Percentiles rank a stretch among this genome's conserved stretches.
phyloP scores from a whole-genome alignment of 176 grass and related monocot genomes.

The Rhynchospora tenuis region DNA sequence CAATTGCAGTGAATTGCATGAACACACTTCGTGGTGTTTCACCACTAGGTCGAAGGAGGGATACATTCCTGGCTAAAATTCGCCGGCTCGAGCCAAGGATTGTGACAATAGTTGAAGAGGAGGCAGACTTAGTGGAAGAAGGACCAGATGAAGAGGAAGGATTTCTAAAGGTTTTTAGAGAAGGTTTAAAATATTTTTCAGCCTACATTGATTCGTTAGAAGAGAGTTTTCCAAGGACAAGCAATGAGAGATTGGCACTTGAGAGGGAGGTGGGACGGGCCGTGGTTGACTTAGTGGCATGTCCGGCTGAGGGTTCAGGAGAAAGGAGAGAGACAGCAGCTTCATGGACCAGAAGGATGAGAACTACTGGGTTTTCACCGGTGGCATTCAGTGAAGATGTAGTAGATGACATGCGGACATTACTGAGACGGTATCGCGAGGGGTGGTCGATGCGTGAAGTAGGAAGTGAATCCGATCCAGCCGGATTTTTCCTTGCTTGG shows the following conservation, averaged over 20 bases:
- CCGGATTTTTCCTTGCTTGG: constrained; percentile 77
- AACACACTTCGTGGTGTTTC: constrained; percentile 66
- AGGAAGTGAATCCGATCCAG: constrained; percentile 44
- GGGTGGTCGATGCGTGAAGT: constrained; percentile 81
- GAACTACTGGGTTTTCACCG: constrained; percentile 57
- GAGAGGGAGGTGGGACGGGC: constrained; percentile 73
- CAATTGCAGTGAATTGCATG: constrained; percentile 77
- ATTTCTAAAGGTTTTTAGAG: constrained; percentile 79
- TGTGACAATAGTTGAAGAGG: constrained; percentile 86
- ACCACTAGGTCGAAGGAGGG: constrained; percentile 40
- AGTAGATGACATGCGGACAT: constrained; percentile 70
- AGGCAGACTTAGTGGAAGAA: constrained; percentile 65
- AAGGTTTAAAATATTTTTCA: constrained; percentile 83
- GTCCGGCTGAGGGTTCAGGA: constrained; percentile 58
- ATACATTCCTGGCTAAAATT: constrained; percentile 43
- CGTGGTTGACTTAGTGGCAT: constrained; percentile 79
- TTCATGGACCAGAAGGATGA: constrained; percentile 56
- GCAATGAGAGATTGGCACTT: constrained; percentile 80
- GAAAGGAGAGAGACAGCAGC: constrained; percentile 76
- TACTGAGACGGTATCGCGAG: constrained; percentile 79
- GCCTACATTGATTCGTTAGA: constrained; percentile 90
- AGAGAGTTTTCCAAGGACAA: constrained; percentile 78
- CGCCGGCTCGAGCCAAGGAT: constrained; percentile 62
- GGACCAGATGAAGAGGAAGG: constrained; percentile 50
- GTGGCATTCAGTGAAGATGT: constrained; percentile 92